Percentiles rank a stretch among this genome's conserved stretches.
phyloP scores from a whole-genome alignment of 2,329 filamentous ascomycete species.

The Ascochyta koolunga region DNA sequence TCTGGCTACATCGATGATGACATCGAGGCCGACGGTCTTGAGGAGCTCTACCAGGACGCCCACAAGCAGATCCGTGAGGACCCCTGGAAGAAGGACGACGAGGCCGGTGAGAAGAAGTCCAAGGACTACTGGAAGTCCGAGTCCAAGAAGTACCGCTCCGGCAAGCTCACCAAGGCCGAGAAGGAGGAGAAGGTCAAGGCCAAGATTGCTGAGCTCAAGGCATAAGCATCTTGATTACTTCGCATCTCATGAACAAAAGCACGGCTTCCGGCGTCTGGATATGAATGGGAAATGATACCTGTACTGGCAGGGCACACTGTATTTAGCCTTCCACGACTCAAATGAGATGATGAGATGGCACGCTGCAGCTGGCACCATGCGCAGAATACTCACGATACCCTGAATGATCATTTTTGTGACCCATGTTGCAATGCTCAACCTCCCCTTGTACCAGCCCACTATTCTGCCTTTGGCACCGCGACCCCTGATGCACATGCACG shows the following conservation, averaged over 20 bases:
- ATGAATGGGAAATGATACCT: conserved; percentile 39
- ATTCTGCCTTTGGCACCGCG: neutral
- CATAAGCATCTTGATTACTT: conserved; percentile 38
- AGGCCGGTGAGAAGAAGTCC: conserved; percentile 83
- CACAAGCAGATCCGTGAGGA: conserved; percentile 97
- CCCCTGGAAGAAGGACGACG: conserved; percentile 89
- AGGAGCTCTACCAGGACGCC: conserved; percentile 94
- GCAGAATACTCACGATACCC: conserved; percentile 19
- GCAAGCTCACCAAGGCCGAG: conserved; percentile 83
- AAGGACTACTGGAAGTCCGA: conserved; percentile 98
- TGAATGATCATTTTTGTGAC: conserved; percentile 18
- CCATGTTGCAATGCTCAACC: neutral
- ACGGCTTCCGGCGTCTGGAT: conserved; percentile 45
- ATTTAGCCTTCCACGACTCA: conserved; percentile 40
- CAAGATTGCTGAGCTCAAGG: conserved; percentile 84
- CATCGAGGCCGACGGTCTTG: conserved; percentile 91
- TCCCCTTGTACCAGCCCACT: neutral
- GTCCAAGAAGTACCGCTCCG: conserved; percentile 83
- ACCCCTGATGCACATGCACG: neutral
- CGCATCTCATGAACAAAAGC: conserved; percentile 43
- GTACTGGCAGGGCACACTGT: conserved; percentile 34
- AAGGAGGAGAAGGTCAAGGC: conserved; percentile 82
- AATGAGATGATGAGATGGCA: conserved; percentile 41
- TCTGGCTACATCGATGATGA: conserved; percentile 96
- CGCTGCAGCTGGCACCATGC: conserved; percentile 30